Conservation (phyloP, 1,284 basidiomycete species). For the Apiotrichum montevideense region DNA sequence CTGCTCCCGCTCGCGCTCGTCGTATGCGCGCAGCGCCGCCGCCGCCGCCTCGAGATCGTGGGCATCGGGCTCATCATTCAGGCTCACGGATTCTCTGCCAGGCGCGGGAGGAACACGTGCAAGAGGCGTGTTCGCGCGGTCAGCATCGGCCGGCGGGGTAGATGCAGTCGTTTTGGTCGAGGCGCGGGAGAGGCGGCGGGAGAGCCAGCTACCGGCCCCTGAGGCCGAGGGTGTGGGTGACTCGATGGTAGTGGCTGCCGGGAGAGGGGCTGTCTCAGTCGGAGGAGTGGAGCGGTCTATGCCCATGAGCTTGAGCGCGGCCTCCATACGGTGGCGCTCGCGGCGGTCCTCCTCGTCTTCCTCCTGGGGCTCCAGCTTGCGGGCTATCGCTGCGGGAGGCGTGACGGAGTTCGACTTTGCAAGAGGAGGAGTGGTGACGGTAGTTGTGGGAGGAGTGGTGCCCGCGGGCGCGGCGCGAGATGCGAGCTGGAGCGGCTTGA, state of each 20-base stretch:
- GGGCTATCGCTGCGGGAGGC: constrained; percentile 38
- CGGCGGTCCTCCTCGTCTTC: constrained; percentile 83
- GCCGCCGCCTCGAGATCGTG: constrained; percentile 6
- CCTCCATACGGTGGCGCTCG: constrained; percentile 75
- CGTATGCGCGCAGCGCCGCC: constrained; percentile 30
- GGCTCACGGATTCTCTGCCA: constrained; percentile 8
- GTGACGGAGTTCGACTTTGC: background rate
- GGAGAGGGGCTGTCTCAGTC: background rate
- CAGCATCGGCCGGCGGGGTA: background rate
- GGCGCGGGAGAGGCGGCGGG: constrained; percentile 10
- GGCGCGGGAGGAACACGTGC: constrained; percentile 22
- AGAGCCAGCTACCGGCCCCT: constrained; percentile 3
- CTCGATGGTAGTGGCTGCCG: background rate
- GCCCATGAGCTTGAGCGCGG: constrained; percentile 87
- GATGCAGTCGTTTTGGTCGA: background rate
- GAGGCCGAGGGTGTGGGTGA: background rate
- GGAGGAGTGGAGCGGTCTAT: constrained; percentile 51
- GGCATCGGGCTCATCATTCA: constrained; percentile 5
- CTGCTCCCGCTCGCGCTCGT: constrained; percentile 28
- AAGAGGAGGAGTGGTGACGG: background rate
- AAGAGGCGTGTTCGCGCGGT: constrained; percentile 15
- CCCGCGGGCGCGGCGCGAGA: constrained; percentile 10
- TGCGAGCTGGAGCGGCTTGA: constrained; percentile 32
- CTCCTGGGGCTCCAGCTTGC: constrained; percentile 54
- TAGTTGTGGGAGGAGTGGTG: background rate